A percentile compares a stretch with the other conserved stretches of the same genome.
Conservation (phyloP, 371 early-diverging fungal genomes). For the Mucor lusitanicus region DNA sequence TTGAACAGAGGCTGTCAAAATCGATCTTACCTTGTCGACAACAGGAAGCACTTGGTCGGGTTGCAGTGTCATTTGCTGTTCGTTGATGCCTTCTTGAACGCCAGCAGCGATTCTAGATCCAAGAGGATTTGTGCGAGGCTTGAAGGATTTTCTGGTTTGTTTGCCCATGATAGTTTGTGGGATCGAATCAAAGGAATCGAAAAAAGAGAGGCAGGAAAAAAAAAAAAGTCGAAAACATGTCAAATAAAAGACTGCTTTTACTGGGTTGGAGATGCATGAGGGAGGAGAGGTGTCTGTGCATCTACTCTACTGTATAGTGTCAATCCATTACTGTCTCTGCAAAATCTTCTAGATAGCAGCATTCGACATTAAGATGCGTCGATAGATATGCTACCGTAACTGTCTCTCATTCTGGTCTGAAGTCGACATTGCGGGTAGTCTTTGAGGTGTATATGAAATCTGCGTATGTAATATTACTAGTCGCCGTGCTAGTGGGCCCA, state of each 20-base stretch:
- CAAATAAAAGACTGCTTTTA: neutral
- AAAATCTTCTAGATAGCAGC: too few relatives aligned
- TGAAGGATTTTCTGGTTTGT: conserved; percentile 25
- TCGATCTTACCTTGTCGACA: conserved; percentile 53
- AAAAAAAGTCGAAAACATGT: neutral
- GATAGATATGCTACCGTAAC: too few relatives aligned
- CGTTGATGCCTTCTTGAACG: conserved; percentile 25
- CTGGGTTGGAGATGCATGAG: too few relatives aligned
- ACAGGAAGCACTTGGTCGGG: conserved; percentile 56
- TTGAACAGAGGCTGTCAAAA: conserved; percentile 10
- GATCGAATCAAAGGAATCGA: neutral
- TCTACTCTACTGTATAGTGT: too few relatives aligned
- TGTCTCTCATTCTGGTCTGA: too few relatives aligned
- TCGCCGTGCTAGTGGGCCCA: too few relatives aligned
- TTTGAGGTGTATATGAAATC: too few relatives aligned
- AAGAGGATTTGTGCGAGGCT: conserved; percentile 30
- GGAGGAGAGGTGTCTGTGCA: too few relatives aligned
- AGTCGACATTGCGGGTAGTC: too few relatives aligned
- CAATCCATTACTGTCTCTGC: too few relatives aligned
- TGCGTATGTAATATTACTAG: too few relatives aligned
- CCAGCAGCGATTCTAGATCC: conserved; percentile 26
- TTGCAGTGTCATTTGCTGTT: conserved; percentile 24
- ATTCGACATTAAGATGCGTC: too few relatives aligned
- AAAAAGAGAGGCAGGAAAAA: neutral
- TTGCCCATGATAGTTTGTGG: conserved; percentile 40